Base-by-base conservation (phyloP, 345 rosid species). In the Jatropha curcas region DNA sequence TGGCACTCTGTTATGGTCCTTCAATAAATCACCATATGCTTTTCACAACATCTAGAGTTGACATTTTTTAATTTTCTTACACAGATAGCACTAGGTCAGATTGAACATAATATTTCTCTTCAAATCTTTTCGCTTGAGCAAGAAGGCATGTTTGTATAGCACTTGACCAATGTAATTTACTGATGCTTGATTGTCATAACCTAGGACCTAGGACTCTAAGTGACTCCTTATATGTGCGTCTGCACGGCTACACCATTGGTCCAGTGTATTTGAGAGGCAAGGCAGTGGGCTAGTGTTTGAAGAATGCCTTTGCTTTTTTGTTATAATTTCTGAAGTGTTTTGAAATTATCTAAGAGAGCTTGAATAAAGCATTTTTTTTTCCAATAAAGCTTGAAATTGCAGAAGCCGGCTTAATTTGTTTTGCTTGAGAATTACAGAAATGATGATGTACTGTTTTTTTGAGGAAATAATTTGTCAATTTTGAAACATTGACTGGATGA, bases 181-280 rank as follows among this genome's bases (percentile, higher is more conserved):
- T 34, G 65, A 45, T 60, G 43, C 24, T 31, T 60, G 39, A 35
- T 60, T 17, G 65, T 60, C 20, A 60, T n/a, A n/a, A n/a, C 65
- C 43, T 60, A 31, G 39, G 24, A n/a, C n/a, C n/a, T n/a, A n/a
- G n/a, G n/a, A n/a, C n/a, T 8, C 65, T 34, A 60, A 55, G 59
- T 55, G 14, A 24, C 59, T 55, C 45, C 45, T 1, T 27, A 55
- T 55, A 24, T 22, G n/a, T n/a, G n/a, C n/a, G n/a, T n/a, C n/a
- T n/a, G n/a, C n/a, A n/a, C n/a, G n/a, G 30, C 41, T 60, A 27
- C 41, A 34, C 4, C 41, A 5, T 31, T n/a, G 17, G 13, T 12
- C 64, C 7, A 5, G 24, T 60, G 1, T n/a, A 20, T 34, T 34
- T 60, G 11, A 60, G 11, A 60, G 19, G 25, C 45, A 33, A 60